Evolutionary conservation across 495 filamentous ascomycete species (phyloP).

Genomic region (Talaromyces trachyspermus): DNA sequence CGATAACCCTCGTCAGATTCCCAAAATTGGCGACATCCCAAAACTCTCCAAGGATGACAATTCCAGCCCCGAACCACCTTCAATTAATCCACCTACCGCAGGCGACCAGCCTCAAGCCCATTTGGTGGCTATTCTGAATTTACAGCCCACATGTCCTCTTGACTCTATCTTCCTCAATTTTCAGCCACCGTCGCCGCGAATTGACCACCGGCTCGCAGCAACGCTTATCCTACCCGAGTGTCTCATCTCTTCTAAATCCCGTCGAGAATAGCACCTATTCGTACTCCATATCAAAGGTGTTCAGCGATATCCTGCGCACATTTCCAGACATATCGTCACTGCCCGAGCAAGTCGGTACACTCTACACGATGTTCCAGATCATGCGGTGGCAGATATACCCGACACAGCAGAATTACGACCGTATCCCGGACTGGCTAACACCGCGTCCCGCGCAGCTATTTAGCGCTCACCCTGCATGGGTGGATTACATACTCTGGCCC

Average conservation of each 20-base stretch:
- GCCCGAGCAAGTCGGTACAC: constrained; percentile 68
- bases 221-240: constrained; percentile 65
- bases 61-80: constrained; percentile 19
- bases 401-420: constrained; percentile 63
- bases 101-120: constrained; percentile 24
- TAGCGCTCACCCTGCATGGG: constrained; percentile 63
- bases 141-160: constrained; percentile 59
- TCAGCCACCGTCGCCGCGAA: constrained; percentile 53
- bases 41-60: constrained; percentile 22
- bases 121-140: constrained; percentile 49
- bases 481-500: constrained; percentile 71
- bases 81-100: constrained; percentile 15
- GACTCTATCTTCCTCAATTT: constrained; percentile 73
- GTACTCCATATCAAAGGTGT: constrained; percentile 72
- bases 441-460: constrained; percentile 56
- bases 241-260: constrained; percentile 67
- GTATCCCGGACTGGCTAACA: constrained; percentile 59
- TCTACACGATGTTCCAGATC: constrained; percentile 76
- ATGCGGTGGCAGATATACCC: constrained; percentile 79
- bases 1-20: constrained; percentile 41
- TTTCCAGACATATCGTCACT: constrained; percentile 63
- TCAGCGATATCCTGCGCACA: constrained; percentile 69
- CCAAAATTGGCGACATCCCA: constrained; percentile 28
- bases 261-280: constrained; percentile 45
- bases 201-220: constrained; percentile 51